phyloP scores from a whole-genome alignment of 805 yeast species.

The Ogataea paraovalis region DNA sequence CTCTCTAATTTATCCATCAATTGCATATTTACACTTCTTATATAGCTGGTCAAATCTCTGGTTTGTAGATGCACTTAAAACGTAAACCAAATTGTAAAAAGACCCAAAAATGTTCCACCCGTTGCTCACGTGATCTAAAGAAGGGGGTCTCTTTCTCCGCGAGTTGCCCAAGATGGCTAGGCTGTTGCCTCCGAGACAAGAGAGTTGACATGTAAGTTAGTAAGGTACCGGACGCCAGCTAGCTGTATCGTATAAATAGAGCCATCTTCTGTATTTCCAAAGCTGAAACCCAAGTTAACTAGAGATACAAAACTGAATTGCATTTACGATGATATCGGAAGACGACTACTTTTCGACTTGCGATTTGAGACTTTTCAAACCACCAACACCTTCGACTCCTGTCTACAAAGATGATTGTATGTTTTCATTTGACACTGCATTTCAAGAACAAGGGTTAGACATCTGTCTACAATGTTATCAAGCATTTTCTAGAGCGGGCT shows the following conservation, averaged over 20 bases:
- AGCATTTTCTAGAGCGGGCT: slow-evolving; percentile 50
- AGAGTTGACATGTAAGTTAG: too few species aligned
- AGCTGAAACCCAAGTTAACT: too few species aligned
- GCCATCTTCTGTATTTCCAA: too few species aligned
- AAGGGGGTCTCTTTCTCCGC: too few species aligned
- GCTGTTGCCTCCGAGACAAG: too few species aligned
- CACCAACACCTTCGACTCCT: slow-evolving; percentile 32
- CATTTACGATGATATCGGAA: background rate
- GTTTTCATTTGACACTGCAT: slow-evolving; percentile 73
- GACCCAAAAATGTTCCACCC: background rate
- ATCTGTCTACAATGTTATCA: slow-evolving; percentile 74
- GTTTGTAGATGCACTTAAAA: too few species aligned
- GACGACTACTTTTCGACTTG: slow-evolving; percentile 15
- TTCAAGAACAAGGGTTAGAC: slow-evolving; percentile 56
- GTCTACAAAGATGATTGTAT: slow-evolving; percentile 89
- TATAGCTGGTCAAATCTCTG: background rate
- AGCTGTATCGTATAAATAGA: too few species aligned
- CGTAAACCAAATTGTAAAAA: background rate
- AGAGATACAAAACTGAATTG: too few species aligned
- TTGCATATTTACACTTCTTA: background rate
- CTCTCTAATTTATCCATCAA: background rate
- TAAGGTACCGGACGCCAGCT: too few species aligned
- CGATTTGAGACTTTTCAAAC: slow-evolving; percentile 11
- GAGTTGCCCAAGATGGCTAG: too few species aligned
- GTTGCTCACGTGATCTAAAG: background rate